phyloP scores from a whole-genome alignment of 164 flowering plant species.

The Macadamia tetraphylla region DNA sequence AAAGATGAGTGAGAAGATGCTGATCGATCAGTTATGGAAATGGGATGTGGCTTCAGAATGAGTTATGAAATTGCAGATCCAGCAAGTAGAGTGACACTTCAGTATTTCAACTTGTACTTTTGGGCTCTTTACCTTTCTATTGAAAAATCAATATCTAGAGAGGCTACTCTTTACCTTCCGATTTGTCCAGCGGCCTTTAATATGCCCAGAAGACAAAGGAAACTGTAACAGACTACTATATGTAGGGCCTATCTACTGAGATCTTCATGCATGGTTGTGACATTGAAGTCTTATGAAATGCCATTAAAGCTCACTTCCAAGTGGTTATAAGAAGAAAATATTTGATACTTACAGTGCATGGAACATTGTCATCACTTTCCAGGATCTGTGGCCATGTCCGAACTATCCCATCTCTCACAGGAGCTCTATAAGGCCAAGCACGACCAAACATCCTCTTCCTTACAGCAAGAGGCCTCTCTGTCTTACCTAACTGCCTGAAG shows the following conservation, averaged over 20 bases:
- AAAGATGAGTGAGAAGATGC: background rate
- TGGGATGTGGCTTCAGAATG: background rate
- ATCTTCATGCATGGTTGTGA: background rate
- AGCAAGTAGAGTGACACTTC: background rate
- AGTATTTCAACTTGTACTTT: background rate
- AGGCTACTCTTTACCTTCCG: background rate
- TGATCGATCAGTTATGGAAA: background rate
- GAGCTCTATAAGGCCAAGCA: constrained; percentile 88
- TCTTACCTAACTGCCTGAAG: constrained; percentile 68
- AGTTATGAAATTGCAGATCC: background rate
- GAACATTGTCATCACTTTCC: constrained; percentile 33
- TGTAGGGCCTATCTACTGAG: background rate
- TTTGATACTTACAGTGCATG: constrained; percentile 71
- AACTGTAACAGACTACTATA: background rate
- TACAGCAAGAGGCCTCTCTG: constrained; percentile 75
- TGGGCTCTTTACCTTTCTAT: background rate
- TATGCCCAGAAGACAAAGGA: background rate
- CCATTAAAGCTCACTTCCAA: background rate
- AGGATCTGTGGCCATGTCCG: constrained; percentile 87
- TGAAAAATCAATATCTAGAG: background rate
- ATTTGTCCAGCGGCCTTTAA: background rate
- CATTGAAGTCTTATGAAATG: background rate
- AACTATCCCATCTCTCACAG: constrained; percentile 72
- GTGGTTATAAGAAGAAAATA: background rate
- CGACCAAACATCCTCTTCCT: constrained; percentile 93